phyloP scores from a whole-genome alignment of 2,329 filamentous ascomycete species.

The Trichoderma sp. region DNA sequence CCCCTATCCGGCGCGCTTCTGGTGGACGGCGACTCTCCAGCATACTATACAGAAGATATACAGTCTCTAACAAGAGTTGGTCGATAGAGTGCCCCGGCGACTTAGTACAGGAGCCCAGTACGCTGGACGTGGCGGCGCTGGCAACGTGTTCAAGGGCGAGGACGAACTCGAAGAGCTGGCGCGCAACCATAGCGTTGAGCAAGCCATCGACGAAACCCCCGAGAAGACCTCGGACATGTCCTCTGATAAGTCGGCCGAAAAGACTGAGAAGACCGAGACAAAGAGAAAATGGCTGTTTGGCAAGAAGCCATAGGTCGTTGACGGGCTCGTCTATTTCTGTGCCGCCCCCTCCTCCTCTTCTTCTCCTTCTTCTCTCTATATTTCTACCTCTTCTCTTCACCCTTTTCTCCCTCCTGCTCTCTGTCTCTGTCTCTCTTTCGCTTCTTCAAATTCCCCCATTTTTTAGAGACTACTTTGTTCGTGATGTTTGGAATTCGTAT shows the following conservation, averaged over 20 bases:
- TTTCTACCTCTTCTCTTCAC: neutral
- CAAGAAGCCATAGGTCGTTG: neutral
- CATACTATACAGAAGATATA: neutral
- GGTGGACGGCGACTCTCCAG: neutral
- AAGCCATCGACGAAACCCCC: conserved; percentile 34
- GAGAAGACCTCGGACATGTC: neutral
- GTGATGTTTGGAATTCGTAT: neutral
- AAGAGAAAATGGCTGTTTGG: conserved; percentile 16
- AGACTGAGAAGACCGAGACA: conserved; percentile 21
- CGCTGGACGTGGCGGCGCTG: conserved; percentile 71
- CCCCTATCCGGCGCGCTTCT: neutral
- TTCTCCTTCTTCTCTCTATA: neutral
- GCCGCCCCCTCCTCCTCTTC: no score
- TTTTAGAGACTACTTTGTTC: neutral
- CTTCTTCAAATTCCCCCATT: neutral
- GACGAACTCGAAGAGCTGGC: conserved; percentile 36
- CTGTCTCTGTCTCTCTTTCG: neutral
- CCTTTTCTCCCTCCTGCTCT: no score
- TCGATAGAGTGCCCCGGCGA: conserved; percentile 51
- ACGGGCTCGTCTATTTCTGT: neutral
- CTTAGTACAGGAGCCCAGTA: conserved; percentile 59
- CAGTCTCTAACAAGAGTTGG: conserved; percentile 11
- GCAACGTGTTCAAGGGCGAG: conserved; percentile 60
- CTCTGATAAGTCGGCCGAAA: neutral
- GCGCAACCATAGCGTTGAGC: conserved; percentile 31